Evolutionary conservation across 192 early-diverging fungal species (phyloP), one percentile per base, ranked within the genome.

Genomic region (Coemansia sp.): DNA sequence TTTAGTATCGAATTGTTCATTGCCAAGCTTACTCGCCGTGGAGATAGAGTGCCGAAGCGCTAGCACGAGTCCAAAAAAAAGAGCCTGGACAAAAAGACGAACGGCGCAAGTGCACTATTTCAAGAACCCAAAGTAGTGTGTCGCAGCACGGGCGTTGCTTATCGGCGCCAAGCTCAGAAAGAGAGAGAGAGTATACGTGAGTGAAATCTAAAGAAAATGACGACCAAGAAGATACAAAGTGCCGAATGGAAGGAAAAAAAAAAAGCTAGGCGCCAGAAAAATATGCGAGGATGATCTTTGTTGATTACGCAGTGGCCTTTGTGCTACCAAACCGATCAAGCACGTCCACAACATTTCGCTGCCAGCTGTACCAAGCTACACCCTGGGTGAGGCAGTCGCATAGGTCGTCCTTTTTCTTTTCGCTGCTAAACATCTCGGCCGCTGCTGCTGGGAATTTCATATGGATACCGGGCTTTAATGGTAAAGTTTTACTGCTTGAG

Each of bases 321-420:
- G n/a, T 11, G 60, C 73, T 76, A 44, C 72, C 79, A 41, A 68
- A 71, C 18, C 18, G 38, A 31, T 75, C 63, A 34, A 85, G 51
- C 20, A 59, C 13, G 12, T 61, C 63, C 4, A 75, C 67, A 16
- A 75, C 68, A 65, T 63, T 46, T 20, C 65, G 64, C 64, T 86
- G 80, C 85, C 85, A 86, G 7, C n/a, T 44, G 63, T 69, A 72
- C 85, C 85, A 86, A 3, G 80, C 77, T 10, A 71, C 79, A 1
- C 72, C 83, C 66, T 85, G 83, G 10, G 74, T 55, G 22, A 85
- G 38, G 51, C 83, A 85, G 73, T 85, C 83, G 61, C 78, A 85
- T 47, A 85, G 71, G 42, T 85, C 83, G 42, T 85, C 83, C 29
- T 78, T 77, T 49, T 85, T 85, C 46, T 63, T 72, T 55, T 85